These are phyloP conservation scores for Trametes gibbosa DNA, from an alignment of 768 basidiomycete species.

Conservation along the genomic window DNA sequence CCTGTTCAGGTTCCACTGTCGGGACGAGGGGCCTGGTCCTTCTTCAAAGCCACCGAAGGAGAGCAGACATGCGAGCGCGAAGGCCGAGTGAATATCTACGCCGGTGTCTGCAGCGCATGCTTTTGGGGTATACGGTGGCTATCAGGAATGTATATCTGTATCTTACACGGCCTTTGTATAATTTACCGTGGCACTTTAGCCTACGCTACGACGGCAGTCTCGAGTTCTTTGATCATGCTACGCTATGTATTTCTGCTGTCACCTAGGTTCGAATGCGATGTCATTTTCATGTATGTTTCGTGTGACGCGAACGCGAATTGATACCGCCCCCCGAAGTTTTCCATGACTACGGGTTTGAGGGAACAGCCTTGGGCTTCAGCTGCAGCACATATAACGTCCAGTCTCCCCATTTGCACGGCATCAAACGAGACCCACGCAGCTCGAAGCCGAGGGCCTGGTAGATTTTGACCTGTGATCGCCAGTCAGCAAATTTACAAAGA, in stretches of 20 bases:
- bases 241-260: background rate
- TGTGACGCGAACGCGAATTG: no score
- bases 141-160: background rate
- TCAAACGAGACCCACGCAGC: background rate
- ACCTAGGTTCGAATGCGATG: no score
- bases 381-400: background rate
- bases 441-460: constrained; percentile 1
- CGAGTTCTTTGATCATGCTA: background rate
- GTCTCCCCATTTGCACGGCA: background rate
- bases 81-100: constrained; percentile 15
- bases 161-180: constrained; percentile 3
- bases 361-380: background rate
- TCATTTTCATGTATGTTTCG: no score
- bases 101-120: no score
- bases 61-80: background rate
- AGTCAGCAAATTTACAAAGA: no score
- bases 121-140: background rate
- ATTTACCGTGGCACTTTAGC: background rate
- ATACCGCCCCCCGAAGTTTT: no score
- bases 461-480: background rate
- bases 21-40: background rate
- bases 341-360: no score
- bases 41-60: constrained; percentile 10
- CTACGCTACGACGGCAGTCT: background rate
- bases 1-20: constrained; percentile 39